These are phyloP conservation scores for Lasiodiplodia gonubiensis DNA, from an alignment of 2,329 filamentous ascomycete genomes.

Conservation along the genomic window DNA sequence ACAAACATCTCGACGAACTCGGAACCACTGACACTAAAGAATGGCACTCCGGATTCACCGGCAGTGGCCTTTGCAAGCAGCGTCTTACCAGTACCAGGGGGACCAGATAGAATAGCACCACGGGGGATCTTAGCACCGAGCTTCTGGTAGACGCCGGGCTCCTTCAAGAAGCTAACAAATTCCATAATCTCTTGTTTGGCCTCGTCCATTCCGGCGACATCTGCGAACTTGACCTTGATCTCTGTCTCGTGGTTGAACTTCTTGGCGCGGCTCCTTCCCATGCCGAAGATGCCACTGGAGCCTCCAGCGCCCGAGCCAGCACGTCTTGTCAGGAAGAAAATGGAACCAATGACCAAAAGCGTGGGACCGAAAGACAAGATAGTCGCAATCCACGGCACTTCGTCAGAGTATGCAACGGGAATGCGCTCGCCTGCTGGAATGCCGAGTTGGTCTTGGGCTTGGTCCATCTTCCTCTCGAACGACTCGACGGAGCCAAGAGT, in stretches of 20 bases:
- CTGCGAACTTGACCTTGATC: conserved; percentile 94
- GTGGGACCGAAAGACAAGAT: conserved; percentile 86
- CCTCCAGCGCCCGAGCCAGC: conserved; percentile 67
- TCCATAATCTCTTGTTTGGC: conserved; percentile 99
- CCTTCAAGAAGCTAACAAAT: conserved; percentile 96
- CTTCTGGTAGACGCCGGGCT: conserved; percentile 88
- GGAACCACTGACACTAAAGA: conserved; percentile 97
- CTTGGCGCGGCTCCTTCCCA: conserved; percentile 94
- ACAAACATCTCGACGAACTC: conserved; percentile 99
- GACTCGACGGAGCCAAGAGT: conserved; percentile 92
- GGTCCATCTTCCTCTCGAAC: conserved; percentile 87
- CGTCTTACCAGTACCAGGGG: conserved; percentile 97
- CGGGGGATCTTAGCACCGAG: conserved; percentile 97
- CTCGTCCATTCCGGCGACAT: conserved; percentile 98
- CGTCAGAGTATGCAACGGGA: conserved; percentile 83
- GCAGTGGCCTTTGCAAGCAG: conserved; percentile 96
- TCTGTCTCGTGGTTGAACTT: conserved; percentile 97
- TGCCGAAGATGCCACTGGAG: conserved; percentile 85
- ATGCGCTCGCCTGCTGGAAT: conserved; percentile 90
- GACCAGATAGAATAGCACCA: conserved; percentile 95
- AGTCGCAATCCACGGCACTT: conserved; percentile 73
- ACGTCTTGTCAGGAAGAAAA: conserved; percentile 79
- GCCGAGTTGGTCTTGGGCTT: conserved; percentile 83
- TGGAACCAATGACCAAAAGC: conserved; percentile 79
- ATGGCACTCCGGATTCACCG: conserved; percentile 94